Percentiles rank a stretch among this genome's conserved stretches.
Conservation (phyloP, 2,329 filamentous ascomycete species). For the Penicillium sp. region DNA sequence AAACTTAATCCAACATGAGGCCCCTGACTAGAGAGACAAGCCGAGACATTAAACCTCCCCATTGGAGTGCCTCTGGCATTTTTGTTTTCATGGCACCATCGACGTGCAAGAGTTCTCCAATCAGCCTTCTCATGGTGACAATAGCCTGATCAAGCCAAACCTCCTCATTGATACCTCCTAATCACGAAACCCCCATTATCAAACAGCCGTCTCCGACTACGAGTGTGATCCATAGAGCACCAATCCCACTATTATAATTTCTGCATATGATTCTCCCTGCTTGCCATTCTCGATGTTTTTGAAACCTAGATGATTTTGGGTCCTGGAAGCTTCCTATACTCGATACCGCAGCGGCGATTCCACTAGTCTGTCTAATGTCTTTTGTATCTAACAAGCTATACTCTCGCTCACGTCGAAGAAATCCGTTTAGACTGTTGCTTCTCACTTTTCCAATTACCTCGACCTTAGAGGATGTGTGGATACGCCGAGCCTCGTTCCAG, state of each 20-base stretch:
- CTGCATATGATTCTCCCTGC: background rate
- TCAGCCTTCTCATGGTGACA: background rate
- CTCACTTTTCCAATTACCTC: background rate
- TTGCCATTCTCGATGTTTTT: background rate
- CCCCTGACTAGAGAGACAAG: background rate
- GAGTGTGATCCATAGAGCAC: background rate
- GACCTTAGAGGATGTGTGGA: background rate
- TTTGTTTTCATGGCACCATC: background rate
- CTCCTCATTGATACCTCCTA: background rate
- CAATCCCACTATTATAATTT: no score
- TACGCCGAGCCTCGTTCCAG: background rate
- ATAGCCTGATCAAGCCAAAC: background rate
- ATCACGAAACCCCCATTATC: background rate
- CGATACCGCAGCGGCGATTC: background rate
- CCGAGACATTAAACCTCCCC: background rate
- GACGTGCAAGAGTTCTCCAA: background rate
- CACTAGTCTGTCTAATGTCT: background rate
- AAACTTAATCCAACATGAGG: background rate
- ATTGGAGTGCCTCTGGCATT: background rate
- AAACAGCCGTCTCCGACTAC: background rate
- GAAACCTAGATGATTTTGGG: background rate
- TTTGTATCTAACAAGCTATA: no score
- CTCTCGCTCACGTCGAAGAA: background rate
- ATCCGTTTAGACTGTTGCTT: background rate
- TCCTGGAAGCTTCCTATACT: background rate